Percentiles rank a stretch among this genome's conserved stretches.
Conservation (phyloP, 305 asterid genomes). For the Fraxinus latifolia region DNA sequence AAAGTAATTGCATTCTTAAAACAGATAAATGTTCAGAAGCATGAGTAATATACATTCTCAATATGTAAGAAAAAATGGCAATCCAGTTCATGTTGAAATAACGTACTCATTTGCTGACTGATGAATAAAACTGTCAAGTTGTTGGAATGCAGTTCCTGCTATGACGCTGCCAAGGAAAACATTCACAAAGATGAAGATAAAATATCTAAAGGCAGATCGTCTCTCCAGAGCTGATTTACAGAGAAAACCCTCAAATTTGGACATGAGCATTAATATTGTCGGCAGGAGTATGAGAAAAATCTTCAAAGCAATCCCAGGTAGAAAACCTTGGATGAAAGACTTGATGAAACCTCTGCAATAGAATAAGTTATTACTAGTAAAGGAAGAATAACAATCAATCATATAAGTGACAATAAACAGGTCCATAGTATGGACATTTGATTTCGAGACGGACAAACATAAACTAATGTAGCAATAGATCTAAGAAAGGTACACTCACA, state of each 20-base stretch:
- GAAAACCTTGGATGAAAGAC: conserved; percentile 79
- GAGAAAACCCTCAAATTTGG: conserved; percentile 77
- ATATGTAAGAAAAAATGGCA: neutral
- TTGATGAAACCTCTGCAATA: conserved; percentile 66
- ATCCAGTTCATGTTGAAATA: conserved; percentile 8
- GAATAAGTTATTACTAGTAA: conserved; percentile 15
- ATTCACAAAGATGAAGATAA: conserved; percentile 71
- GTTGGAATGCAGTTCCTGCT: conserved; percentile 85
- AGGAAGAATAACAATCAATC: neutral
- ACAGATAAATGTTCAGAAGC: neutral
- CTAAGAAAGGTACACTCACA: conserved; percentile 42
- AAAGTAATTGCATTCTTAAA: neutral
- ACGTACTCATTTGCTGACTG: conserved; percentile 69
- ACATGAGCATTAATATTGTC: conserved; percentile 78
- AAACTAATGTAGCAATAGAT: neutral
- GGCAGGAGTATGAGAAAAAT: conserved; percentile 84
- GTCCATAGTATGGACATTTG: neutral
- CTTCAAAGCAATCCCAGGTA: conserved; percentile 88
- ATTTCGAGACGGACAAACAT: neutral
- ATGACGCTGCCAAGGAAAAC: conserved; percentile 89
- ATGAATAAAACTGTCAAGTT: conserved; percentile 54
- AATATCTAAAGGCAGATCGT: conserved; percentile 81
- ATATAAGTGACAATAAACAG: neutral
- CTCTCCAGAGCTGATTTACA: conserved; percentile 80
- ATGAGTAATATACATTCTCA: neutral